Conservation (phyloP, 768 basidiomycete genomes). For the Tylopilus cervinicoccineus region DNA sequence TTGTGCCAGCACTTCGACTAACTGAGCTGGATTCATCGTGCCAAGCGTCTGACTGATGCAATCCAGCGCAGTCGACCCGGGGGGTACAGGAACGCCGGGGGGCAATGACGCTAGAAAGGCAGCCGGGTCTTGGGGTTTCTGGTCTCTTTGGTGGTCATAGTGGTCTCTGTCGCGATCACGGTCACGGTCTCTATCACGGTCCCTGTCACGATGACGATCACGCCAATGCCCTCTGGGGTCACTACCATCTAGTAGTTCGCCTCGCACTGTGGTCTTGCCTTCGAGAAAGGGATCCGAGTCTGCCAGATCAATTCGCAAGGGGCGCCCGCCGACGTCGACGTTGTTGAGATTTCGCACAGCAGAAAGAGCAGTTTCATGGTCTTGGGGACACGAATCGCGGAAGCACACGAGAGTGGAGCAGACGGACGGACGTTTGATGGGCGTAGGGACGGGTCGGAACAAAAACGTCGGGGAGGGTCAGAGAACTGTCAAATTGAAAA, state of each 20-base stretch:
- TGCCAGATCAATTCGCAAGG: conserved; percentile 90
- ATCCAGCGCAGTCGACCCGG: conserved; percentile 71
- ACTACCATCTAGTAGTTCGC: conserved; percentile 72
- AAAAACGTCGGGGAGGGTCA: conserved; percentile 36
- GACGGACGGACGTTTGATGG: conserved; percentile 4
- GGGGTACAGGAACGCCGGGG: conserved; percentile 67
- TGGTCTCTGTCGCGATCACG: conserved; percentile 44
- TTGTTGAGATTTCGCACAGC: conserved; percentile 96
- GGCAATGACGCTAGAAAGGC: conserved; percentile 69
- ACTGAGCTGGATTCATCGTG: conserved; percentile 73
- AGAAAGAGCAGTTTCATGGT: conserved; percentile 93
- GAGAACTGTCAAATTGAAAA: conserved; percentile 26
- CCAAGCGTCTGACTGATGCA: conserved; percentile 84
- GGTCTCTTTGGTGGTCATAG: conserved; percentile 32
- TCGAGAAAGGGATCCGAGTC: conserved; percentile 91
- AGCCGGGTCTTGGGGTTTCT: conserved; percentile 37
- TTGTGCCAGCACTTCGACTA: conserved; percentile 93
- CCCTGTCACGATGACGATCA: conserved; percentile 46
- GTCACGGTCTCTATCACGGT: conserved; percentile 54
- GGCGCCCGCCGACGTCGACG: conserved; percentile 86
- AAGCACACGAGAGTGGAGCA: conserved; percentile 14
- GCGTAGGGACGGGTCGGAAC: conserved; percentile 7
- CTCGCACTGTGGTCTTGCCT: conserved; percentile 83
- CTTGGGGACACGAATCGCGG: conserved; percentile 37
- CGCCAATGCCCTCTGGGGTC: conserved; percentile 35